Base-by-base conservation (phyloP, 805 yeast species). In the Candida dendrica region DNA sequence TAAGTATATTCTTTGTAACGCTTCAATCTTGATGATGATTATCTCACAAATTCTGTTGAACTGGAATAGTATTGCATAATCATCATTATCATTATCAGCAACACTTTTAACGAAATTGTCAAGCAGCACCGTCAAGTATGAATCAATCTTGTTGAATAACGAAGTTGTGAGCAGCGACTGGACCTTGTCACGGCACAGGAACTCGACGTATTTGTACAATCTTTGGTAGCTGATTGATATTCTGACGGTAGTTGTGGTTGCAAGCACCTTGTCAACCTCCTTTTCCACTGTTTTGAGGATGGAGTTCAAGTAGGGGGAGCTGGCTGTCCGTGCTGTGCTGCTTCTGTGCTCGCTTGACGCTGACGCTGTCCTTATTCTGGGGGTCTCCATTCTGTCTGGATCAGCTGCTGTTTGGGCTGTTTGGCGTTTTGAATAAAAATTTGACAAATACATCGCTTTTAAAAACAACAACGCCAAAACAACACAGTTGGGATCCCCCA, bases 171-270 rank as follows among this genome's bases (percentile, higher is more conserved):
- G 33, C 9, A 18, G n/a, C 2, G 56, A 45, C 17, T 52, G 57
- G 14, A 47, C 43, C 34, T 38, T 53, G 26, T 52, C 55, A 13
- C 58, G 42, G 15, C 53, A 49, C 1, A 56, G 31, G 33, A 56
- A 49, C 47, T 56, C 59, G 3, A 55, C 59, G 35, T 40, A 46
- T 37, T 46, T 52, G 47, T 55, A 56, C 4, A 56, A 42, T 30
- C 49, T 35, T n/a, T 43, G 39, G 10, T 34, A 37, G 27, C 36
- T 34, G 14, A 22, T 20, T 13, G 39, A 16, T 2, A 34, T 20
- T 20, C n/a, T 43, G 43, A 31, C 42, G 4, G 15, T 32, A 17
- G 13, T 4, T 15, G 17, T 4, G 4, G 33, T 34, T 8, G 22
- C 10, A 3, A 46, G 37, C 17, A 44, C 29, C 1, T 16, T 19